phyloP scores from a whole-genome alignment of 177 flowering plant species.

The Telopea speciosissima region DNA sequence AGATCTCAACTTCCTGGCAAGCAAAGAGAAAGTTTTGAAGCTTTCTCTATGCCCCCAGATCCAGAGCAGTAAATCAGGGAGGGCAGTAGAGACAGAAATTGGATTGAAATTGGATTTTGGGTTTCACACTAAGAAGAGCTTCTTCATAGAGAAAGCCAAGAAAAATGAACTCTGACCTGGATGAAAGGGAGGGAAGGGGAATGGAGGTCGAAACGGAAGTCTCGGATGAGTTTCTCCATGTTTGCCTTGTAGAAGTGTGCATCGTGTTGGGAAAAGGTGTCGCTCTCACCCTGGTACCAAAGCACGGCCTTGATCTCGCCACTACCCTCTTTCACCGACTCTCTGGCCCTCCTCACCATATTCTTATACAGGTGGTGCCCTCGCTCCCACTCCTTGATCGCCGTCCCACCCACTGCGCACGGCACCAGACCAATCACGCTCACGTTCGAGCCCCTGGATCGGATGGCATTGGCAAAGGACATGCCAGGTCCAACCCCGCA shows the following conservation, averaged over 20 bases:
- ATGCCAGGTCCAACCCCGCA: constrained; percentile 96
- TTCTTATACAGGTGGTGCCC: constrained; percentile 57
- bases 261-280: constrained; percentile 33
- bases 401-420: constrained; percentile 92
- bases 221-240: constrained; percentile 53
- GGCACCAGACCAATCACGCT: constrained; percentile 65
- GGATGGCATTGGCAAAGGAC: constrained; percentile 59
- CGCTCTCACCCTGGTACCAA: constrained; percentile 99
- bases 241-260: constrained; percentile 54
- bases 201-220: constrained; percentile 58
- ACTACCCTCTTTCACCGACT: constrained; percentile 30
- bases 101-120: too few species aligned
- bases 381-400: constrained; percentile 81
- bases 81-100: too few species aligned
- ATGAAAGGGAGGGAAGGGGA: constrained; percentile 66
- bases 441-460: constrained; percentile 21
- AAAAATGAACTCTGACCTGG: constrained; percentile 40
- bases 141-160: neutral
- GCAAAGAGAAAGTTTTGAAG: too few species aligned
- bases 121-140: too few species aligned
- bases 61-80: too few species aligned
- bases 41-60: too few species aligned
- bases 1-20: too few species aligned
- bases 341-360: constrained; percentile 66
- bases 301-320: constrained; percentile 58